Conservation (phyloP, 805 yeast genomes). For the Naumovozyma dairenensis region DNA sequence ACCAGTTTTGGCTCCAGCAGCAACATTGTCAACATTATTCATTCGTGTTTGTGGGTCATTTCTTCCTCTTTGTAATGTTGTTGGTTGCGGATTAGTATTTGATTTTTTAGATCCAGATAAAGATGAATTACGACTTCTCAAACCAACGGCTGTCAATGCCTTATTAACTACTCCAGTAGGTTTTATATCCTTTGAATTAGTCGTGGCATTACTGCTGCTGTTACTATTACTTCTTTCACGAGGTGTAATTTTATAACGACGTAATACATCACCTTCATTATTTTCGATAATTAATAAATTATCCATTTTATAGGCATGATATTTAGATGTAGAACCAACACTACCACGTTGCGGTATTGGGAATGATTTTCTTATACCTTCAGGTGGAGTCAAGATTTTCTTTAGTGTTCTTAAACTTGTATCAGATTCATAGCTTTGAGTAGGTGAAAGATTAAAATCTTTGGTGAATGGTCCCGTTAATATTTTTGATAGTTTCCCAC, state of each 20-base stretch:
- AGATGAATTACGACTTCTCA: constrained; percentile 25
- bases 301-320: constrained; percentile 70
- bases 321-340: constrained; percentile 13
- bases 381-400: constrained; percentile 15
- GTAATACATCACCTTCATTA: constrained; percentile 82
- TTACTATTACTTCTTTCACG: constrained; percentile 27
- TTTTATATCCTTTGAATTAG: no score
- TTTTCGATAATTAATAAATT: constrained; percentile 76
- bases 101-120: no score
- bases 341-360: constrained; percentile 6
- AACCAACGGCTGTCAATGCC: constrained; percentile 48
- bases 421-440: constrained; percentile 18
- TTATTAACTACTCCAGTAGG: constrained; percentile 35
- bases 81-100: neutral
- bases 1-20: neutral
- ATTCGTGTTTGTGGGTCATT: neutral
- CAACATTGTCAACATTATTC: neutral
- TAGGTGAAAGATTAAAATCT: constrained; percentile 6
- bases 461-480: constrained; percentile 3
- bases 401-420: constrained; percentile 26
- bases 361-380: no score
- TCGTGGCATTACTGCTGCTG: neutral
- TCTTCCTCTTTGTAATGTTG: no score
- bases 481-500: no score
- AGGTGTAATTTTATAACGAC: constrained; percentile 67